Evolutionary conservation across 2,329 filamentous ascomycete genomes (phyloP).

Genomic region (Kalaharituber pfeilii): DNA sequence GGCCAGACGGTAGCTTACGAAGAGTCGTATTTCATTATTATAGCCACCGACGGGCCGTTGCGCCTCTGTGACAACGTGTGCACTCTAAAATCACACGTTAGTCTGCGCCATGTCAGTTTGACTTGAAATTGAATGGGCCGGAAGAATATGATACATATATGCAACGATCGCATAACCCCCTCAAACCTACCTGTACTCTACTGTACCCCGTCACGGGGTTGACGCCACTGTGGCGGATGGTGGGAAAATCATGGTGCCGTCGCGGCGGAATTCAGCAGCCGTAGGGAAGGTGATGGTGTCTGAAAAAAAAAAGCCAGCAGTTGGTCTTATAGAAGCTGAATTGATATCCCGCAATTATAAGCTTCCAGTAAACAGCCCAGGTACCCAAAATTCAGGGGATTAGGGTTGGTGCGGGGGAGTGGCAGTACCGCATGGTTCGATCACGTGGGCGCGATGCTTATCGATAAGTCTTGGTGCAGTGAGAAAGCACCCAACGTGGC

Average conservation of each 20-base stretch:
- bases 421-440: background rate
- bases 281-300: conserved; percentile 18
- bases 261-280: conserved; percentile 35
- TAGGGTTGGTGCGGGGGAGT: background rate
- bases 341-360: background rate
- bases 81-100: no score
- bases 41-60: no score
- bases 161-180: background rate
- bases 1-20: no score
- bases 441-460: background rate
- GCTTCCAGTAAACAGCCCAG: background rate
- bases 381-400: background rate
- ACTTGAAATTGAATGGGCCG: background rate
- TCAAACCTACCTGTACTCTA: conserved; percentile 13
- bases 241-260: conserved; percentile 46
- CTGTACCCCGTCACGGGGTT: no score
- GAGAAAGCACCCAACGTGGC: no score
- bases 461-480: background rate
- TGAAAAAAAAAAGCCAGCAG: conserved; percentile 9
- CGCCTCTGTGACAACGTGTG: no score
- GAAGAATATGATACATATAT: conserved; percentile 7
- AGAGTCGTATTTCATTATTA: no score
- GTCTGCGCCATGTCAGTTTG: no score
- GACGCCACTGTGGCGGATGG: conserved; percentile 44
- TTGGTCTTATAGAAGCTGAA: background rate